Conservation (phyloP, 2,329 filamentous ascomycete species). For the Lasiodiplodia gonubiensis region DNA sequence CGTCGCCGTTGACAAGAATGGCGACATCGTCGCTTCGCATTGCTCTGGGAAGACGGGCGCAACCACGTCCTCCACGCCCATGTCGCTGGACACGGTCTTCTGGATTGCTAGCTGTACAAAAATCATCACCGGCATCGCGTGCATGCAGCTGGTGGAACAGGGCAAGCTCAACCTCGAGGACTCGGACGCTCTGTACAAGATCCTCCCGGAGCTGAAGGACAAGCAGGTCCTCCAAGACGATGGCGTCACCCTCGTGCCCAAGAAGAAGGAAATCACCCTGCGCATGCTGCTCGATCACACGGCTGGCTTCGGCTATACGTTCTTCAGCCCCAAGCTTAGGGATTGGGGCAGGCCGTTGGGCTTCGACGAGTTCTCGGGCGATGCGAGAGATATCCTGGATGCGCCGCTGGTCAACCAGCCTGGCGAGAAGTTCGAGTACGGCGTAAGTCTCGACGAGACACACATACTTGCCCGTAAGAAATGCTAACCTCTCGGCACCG, state of each 20-base stretch:
- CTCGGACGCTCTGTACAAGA: slow-evolving; percentile 39
- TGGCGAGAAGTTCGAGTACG: slow-evolving; percentile 66
- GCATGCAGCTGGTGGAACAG: slow-evolving; percentile 46
- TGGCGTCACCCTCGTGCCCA: slow-evolving; percentile 41
- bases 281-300: slow-evolving; percentile 59
- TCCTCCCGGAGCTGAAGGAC: slow-evolving; percentile 45
- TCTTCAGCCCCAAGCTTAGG: slow-evolving; percentile 53
- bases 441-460: slow-evolving; percentile 36
- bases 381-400: slow-evolving; percentile 57
- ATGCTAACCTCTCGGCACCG: too few relatives aligned
- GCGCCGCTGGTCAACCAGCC: slow-evolving; percentile 67
- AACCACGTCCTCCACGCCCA: slow-evolving; percentile 52
- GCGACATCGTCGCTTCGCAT: slow-evolving; percentile 49
- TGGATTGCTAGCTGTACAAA: slow-evolving; percentile 62
- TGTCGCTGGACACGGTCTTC: slow-evolving; percentile 63
- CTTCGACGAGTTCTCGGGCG: slow-evolving; percentile 63
- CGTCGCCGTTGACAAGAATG: slow-evolving; percentile 52
- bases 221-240: slow-evolving; percentile 49
- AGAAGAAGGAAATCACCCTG: slow-evolving; percentile 55
- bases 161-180: slow-evolving; percentile 46
- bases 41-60: slow-evolving; percentile 51
- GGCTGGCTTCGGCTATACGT: slow-evolving; percentile 56
- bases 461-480: too few relatives aligned
- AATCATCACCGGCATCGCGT: slow-evolving; percentile 41
- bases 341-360: slow-evolving; percentile 55